Evolutionary conservation across 305 asterid species (phyloP).

Genomic region (Fraxinus angustifolia): DNA sequence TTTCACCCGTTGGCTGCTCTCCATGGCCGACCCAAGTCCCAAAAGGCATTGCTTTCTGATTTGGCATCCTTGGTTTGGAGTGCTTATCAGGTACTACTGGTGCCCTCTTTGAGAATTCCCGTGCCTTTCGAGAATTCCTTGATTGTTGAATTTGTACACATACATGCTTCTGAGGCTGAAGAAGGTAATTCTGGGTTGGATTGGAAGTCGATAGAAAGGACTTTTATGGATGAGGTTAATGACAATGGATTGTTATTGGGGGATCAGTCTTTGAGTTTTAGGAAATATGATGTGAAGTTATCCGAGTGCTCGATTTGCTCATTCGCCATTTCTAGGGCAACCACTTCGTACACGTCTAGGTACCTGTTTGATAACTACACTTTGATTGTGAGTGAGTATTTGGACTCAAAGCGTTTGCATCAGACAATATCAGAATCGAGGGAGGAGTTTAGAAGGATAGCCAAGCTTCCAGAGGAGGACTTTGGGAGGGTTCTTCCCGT

Average conservation of each 20-base stretch:
- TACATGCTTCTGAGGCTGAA: conserved; percentile 34
- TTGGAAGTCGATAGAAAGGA: conserved; percentile 64
- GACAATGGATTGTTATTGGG: conserved; percentile 59
- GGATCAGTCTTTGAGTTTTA: conserved; percentile 71
- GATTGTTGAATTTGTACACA: conserved; percentile 67
- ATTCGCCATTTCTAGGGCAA: conserved; percentile 71
- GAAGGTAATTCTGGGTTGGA: conserved; percentile 53
- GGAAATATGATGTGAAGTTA: conserved; percentile 59
- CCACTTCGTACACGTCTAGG: conserved; percentile 82
- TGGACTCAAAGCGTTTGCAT: conserved; percentile 78
- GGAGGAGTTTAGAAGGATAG: conserved; percentile 67
- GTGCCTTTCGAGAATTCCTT: conserved; percentile 64
- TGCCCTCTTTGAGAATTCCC: conserved; percentile 82
- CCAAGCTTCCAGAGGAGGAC: conserved; percentile 69
- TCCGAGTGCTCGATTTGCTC: conserved; percentile 76
- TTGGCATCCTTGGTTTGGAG: conserved; percentile 84
- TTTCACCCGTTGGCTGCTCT: conserved; percentile 82
- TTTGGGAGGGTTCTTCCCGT: conserved; percentile 74
- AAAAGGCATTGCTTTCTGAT: conserved; percentile 73
- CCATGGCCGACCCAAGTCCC: conserved; percentile 85
- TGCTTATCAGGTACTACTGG: conserved; percentile 89
- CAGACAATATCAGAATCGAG: conserved; percentile 60
- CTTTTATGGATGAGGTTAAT: conserved; percentile 57
- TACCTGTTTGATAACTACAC: conserved; percentile 88
- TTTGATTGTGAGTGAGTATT: conserved; percentile 85